Conservation (phyloP, 495 filamentous ascomycete genomes). For the Ramalina peruviana region DNA sequence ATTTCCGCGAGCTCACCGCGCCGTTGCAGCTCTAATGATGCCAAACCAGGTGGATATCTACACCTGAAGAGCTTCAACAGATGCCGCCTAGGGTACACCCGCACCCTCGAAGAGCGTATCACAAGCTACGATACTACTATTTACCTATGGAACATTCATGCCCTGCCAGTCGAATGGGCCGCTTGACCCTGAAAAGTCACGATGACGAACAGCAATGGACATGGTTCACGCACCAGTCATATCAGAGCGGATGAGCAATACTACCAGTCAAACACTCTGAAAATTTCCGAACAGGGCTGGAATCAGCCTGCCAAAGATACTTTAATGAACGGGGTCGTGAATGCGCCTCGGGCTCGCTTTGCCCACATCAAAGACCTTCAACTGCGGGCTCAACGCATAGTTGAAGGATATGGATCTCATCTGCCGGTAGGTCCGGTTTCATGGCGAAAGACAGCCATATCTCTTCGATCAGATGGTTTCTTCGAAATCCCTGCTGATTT, state of each 20-base stretch:
- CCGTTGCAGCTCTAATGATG: too few relatives aligned
- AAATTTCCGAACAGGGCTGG: background rate
- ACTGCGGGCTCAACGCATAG: conserved; percentile 31
- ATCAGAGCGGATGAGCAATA: background rate
- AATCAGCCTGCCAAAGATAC: background rate
- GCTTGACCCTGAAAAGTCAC: background rate
- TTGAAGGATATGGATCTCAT: conserved; percentile 26
- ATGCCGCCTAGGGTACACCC: too few relatives aligned
- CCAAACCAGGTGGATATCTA: too few relatives aligned
- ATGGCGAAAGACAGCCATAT: background rate
- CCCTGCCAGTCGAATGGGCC: too few relatives aligned
- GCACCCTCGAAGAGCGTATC: too few relatives aligned
- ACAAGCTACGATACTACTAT: too few relatives aligned
- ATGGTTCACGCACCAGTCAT: background rate
- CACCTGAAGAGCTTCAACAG: too few relatives aligned
- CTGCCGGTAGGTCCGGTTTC: conserved; percentile 26
- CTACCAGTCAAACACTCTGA: background rate
- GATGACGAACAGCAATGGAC: background rate
- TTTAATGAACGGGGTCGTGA: conserved; percentile 2
- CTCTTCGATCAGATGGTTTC: background rate
- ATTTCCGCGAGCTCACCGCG: too few relatives aligned
- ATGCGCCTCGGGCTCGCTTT: conserved; percentile 24
- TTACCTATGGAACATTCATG: too few relatives aligned
- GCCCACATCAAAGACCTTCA: conserved; percentile 67
- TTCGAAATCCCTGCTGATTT: background rate